Evolutionary conservation across 2,329 filamentous ascomycete species (phyloP).

Genomic region (Colletotrichum trifolii): DNA sequence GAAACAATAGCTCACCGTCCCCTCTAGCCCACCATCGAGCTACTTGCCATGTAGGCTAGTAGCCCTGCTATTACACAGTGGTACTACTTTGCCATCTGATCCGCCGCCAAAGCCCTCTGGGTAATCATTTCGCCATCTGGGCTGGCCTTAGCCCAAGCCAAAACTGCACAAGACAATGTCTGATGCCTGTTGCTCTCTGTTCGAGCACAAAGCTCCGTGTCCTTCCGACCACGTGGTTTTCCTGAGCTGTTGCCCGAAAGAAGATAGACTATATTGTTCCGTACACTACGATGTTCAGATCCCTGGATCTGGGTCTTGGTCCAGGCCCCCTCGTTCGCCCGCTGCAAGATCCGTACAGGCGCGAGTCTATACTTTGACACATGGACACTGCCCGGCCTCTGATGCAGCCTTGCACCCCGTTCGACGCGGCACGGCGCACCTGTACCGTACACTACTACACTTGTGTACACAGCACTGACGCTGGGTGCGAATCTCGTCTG

Average conservation of each 20-base stretch:
- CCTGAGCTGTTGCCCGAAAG: conserved; percentile 10
- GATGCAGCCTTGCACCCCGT: background rate
- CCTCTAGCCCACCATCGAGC: background rate
- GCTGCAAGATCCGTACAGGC: conserved; percentile 18
- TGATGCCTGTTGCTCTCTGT: conserved; percentile 31
- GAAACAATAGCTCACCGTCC: background rate
- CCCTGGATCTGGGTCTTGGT: conserved; percentile 24
- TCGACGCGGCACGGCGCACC: background rate
- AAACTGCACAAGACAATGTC: conserved; percentile 24
- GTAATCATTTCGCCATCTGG: conserved; percentile 18
- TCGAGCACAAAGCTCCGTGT: conserved; percentile 32
- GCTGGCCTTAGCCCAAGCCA: conserved; percentile 22
- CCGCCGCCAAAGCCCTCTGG: conserved; percentile 18
- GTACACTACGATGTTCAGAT: conserved; percentile 24
- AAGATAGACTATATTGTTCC: conserved; percentile 31
- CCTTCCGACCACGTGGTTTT: conserved; percentile 28
- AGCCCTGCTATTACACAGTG: conserved; percentile 6
- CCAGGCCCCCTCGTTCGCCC: background rate
- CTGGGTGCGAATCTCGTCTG: conserved; percentile 14
- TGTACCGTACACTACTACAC: too few relatives aligned
- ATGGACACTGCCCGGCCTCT: too few relatives aligned
- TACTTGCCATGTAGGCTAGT: background rate
- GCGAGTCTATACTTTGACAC: background rate
- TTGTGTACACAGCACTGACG: background rate
- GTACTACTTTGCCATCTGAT: conserved; percentile 16